Conservation (phyloP, 805 yeast genomes). For the Candida ortonii region DNA sequence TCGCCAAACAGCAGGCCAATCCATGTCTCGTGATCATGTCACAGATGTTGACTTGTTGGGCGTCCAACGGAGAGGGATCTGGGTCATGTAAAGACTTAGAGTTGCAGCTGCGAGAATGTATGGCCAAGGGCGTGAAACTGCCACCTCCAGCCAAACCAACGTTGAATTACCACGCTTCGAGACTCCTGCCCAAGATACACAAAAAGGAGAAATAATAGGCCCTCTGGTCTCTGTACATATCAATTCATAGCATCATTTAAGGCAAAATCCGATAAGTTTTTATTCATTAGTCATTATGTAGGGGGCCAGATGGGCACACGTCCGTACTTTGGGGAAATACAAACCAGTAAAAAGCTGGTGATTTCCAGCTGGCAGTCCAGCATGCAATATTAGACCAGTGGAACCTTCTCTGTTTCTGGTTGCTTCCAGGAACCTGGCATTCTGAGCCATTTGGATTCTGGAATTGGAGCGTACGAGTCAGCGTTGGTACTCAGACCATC, state of each 20-base stretch:
- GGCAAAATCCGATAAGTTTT: constrained; percentile 1
- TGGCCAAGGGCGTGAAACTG: constrained; percentile 42
- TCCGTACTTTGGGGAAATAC: too few relatives aligned
- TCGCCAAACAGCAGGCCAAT: constrained; percentile 54
- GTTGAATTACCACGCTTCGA: constrained; percentile 53
- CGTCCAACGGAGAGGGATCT: constrained; percentile 86
- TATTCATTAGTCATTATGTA: not conserved
- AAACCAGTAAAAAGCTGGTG: too few relatives aligned
- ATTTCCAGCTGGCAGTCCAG: too few relatives aligned
- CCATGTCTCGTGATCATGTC: constrained; percentile 82
- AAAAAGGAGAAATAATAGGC: constrained; percentile 25
- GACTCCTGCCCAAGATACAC: constrained; percentile 55
- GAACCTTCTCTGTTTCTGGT: constrained; percentile 18
- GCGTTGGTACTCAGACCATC: constrained; percentile 35
- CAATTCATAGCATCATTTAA: constrained; percentile 1
- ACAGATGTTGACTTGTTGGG: constrained; percentile 90
- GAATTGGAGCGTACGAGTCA: constrained; percentile 24
- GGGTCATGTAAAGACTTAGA: constrained; percentile 63
- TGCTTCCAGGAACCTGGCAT: constrained; percentile 28
- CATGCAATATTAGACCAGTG: constrained; percentile 12
- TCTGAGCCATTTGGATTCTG: constrained; percentile 29
- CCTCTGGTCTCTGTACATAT: constrained; percentile 13
- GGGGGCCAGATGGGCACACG: too few relatives aligned
- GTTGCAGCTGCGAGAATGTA: constrained; percentile 69
- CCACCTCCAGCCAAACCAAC: constrained; percentile 42